phyloP scores from a whole-genome alignment of 345 rosid species.

The Garcia nutans region DNA sequence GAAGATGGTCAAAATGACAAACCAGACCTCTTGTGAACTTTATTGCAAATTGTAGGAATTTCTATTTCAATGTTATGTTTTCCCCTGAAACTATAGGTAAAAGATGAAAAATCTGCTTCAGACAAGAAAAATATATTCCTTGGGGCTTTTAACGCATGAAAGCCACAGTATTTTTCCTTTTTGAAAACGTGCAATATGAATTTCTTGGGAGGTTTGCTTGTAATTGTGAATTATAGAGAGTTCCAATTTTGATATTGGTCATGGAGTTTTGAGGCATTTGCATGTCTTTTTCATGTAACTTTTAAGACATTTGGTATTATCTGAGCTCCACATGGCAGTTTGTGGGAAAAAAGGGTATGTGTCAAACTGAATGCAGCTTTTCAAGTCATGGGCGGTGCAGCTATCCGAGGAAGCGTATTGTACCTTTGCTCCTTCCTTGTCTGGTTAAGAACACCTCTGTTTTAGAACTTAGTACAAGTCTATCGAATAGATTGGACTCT shows the following conservation, averaged over 20 bases:
- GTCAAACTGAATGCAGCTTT: no score
- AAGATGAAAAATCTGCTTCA: not conserved
- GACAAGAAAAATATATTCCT: not conserved
- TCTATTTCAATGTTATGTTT: not conserved
- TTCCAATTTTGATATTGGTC: no score
- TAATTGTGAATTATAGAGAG: not conserved
- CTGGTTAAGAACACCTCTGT: not conserved
- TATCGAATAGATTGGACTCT: not conserved
- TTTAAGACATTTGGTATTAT: not conserved
- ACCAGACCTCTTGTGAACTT: slow-evolving; percentile 6
- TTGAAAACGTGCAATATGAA: not conserved
- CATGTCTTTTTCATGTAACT: not conserved
- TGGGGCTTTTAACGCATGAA: not conserved
- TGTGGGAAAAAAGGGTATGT: no score
- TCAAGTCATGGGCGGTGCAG: no score
- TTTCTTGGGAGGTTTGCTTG: not conserved
- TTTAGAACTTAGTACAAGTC: not conserved
- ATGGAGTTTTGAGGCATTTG: not conserved
- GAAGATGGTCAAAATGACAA: not conserved
- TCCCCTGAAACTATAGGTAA: not conserved
- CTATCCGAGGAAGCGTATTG: no score
- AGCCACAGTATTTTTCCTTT: no score
- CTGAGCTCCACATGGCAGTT: no score
- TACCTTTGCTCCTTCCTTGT: no score
- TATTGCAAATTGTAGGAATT: not conserved